phyloP scores from a whole-genome alignment of 2,329 filamentous ascomycete species.

The Chrysoporthe deuterocubensis region DNA sequence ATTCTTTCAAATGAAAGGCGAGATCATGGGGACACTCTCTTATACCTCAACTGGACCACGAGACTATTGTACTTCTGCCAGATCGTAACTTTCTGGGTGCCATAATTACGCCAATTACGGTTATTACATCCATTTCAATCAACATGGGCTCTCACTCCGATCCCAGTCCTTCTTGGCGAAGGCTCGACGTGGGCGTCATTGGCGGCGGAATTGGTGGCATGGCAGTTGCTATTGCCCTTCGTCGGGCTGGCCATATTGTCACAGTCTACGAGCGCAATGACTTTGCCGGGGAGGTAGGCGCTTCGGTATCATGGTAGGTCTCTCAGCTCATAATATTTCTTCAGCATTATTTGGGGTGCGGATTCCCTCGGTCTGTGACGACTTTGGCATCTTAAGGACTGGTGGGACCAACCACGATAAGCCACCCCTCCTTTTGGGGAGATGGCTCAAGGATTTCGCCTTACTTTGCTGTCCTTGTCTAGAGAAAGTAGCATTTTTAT shows the following conservation, averaged over 20 bases:
- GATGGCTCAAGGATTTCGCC: neutral
- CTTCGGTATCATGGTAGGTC: slow-evolving; percentile 58
- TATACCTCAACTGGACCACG: neutral
- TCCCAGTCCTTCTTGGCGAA: slow-evolving; percentile 44
- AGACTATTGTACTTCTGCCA: neutral
- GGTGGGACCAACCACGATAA: neutral
- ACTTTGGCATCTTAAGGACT: neutral
- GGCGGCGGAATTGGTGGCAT: slow-evolving; percentile 55
- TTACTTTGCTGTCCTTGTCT: neutral
- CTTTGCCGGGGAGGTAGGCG: slow-evolving; percentile 70
- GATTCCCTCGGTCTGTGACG: neutral
- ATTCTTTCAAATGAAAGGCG: neutral
- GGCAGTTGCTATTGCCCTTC: slow-evolving; percentile 50
- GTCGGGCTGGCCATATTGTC: slow-evolving; percentile 51
- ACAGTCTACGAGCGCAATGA: slow-evolving; percentile 70
- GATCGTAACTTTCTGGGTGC: neutral
- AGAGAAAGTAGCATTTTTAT: neutral
- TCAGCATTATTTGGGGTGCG: neutral
- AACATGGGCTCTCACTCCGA: slow-evolving; percentile 16
- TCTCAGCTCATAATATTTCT: neutral
- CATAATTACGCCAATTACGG: neutral
- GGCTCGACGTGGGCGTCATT: slow-evolving; percentile 48
- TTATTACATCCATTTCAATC: neutral
- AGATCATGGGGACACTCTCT: neutral
- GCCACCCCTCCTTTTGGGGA: neutral